These are phyloP conservation scores for Physcia stellaris DNA, from an alignment of 495 filamentous ascomycete genomes.

Conservation along the genomic window DNA sequence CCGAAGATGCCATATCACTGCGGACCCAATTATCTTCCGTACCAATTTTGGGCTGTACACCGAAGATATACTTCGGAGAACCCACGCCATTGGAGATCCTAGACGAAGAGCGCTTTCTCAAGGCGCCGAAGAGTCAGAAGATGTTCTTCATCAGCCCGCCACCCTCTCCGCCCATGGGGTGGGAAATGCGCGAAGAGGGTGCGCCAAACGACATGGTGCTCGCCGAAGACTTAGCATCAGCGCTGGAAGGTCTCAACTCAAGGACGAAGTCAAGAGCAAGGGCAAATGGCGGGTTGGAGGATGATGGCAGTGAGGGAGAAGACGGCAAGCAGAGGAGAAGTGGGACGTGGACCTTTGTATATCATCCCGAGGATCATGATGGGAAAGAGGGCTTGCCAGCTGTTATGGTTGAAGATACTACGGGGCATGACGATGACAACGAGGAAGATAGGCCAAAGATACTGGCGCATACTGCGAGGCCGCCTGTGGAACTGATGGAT, in stretches of 20 bases:
- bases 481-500: constrained; percentile 81
- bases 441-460: constrained; percentile 37
- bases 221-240: constrained; percentile 73
- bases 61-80: constrained; percentile 80
- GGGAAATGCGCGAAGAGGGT: constrained; percentile 79
- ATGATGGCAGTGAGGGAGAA: constrained; percentile 12
- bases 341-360: constrained; percentile 57
- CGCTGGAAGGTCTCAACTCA: constrained; percentile 54
- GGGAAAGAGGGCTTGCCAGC: constrained; percentile 66
- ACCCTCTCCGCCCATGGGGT: constrained; percentile 80
- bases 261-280: constrained; percentile 12
- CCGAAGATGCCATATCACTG: constrained; percentile 52
- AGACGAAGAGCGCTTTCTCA: constrained; percentile 53
- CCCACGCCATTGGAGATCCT: constrained; percentile 47
- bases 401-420: constrained; percentile 86
- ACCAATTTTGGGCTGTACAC: constrained; percentile 27
- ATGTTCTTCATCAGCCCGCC: constrained; percentile 96
- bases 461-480: constrained; percentile 63
- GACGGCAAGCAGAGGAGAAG: constrained; percentile 30
- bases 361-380: constrained; percentile 61
- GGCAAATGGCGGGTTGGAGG: constrained; percentile 18
- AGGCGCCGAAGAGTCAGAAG: constrained; percentile 74
- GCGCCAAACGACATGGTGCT: constrained; percentile 91
- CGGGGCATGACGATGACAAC: constrained; percentile 36
- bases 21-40: neutral